Percentiles rank a stretch among this genome's conserved stretches.
Evolutionary conservation across 768 basidiomycete genomes (phyloP).

Genomic region (Filobasidium floriforme): DNA sequence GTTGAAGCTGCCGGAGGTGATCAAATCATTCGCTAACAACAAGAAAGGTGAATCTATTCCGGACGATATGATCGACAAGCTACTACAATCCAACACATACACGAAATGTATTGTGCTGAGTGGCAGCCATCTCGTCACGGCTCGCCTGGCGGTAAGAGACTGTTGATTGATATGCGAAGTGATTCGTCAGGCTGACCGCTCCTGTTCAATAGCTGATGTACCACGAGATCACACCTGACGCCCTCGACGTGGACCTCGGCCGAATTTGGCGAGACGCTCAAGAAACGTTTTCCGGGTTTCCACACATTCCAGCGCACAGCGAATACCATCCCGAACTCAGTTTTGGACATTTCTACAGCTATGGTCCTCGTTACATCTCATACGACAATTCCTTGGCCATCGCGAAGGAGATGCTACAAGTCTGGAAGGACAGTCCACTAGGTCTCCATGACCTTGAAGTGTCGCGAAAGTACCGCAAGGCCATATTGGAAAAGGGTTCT

Average conservation of each 20-base stretch:
- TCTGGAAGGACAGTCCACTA: neutral
- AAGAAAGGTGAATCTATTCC: neutral
- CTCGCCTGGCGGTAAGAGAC: too few species aligned
- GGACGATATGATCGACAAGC: neutral
- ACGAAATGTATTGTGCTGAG: too few species aligned
- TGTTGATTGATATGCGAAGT: too few species aligned
- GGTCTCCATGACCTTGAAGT: neutral
- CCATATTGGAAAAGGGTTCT: neutral
- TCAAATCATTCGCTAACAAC: slow-evolving; percentile 3
- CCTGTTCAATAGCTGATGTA: neutral
- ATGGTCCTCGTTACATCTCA: neutral
- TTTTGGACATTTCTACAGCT: neutral
- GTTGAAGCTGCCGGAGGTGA: neutral
- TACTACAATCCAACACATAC: neutral
- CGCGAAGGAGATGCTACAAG: neutral
- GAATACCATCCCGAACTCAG: neutral
- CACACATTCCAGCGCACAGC: neutral
- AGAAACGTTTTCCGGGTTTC: neutral
- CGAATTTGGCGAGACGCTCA: neutral
- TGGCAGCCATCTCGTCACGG: too few species aligned
- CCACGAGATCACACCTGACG: neutral
- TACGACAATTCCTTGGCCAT: neutral
- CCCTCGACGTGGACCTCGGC: neutral
- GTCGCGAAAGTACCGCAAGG: neutral
- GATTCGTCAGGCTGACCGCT: neutral